These are phyloP conservation scores for Aspergillus kassunensis DNA, from an alignment of 495 filamentous ascomycete genomes.

Conservation along the genomic window DNA sequence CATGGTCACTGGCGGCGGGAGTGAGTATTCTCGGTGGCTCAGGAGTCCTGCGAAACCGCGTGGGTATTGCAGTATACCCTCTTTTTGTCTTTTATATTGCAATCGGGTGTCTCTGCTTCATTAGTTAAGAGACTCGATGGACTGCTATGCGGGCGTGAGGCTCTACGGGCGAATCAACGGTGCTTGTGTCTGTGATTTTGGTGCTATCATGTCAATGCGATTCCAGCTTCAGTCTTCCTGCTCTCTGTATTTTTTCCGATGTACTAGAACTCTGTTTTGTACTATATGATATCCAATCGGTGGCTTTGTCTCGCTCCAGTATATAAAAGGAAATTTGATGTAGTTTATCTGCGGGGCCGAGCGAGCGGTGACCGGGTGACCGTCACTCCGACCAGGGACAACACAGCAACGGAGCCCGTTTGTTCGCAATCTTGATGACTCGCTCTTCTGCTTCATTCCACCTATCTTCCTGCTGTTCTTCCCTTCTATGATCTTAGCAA, in stretches of 20 bases:
- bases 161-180: neutral
- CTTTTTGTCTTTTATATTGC: slow-evolving; percentile 94
- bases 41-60: slow-evolving; percentile 89
- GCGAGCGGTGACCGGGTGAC: slow-evolving; percentile 28
- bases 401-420: slow-evolving; percentile 21
- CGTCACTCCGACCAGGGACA: slow-evolving; percentile 15
- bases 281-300: slow-evolving; percentile 20
- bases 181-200: neutral
- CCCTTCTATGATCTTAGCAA: neutral
- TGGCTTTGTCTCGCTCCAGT: neutral
- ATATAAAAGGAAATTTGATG: neutral
- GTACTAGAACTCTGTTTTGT: slow-evolving; percentile 11
- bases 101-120: slow-evolving; percentile 91
- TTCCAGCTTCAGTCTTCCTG: slow-evolving; percentile 2
- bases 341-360: slow-evolving; percentile 9
- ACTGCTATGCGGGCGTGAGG: neutral
- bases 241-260: neutral
- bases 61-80: slow-evolving; percentile 92
- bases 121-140: slow-evolving; percentile 56
- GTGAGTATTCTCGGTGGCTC: slow-evolving; percentile 95
- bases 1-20: slow-evolving; percentile 91
- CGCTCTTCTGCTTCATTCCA: neutral
- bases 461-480: neutral
- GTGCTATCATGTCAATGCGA: slow-evolving; percentile 10
- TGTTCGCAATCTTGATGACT: slow-evolving; percentile 3